Evolutionary conservation across 352 stramenopile species (phyloP), one percentile per base, ranked within the genome.

Genomic region (Phytophthora nicotianae): DNA sequence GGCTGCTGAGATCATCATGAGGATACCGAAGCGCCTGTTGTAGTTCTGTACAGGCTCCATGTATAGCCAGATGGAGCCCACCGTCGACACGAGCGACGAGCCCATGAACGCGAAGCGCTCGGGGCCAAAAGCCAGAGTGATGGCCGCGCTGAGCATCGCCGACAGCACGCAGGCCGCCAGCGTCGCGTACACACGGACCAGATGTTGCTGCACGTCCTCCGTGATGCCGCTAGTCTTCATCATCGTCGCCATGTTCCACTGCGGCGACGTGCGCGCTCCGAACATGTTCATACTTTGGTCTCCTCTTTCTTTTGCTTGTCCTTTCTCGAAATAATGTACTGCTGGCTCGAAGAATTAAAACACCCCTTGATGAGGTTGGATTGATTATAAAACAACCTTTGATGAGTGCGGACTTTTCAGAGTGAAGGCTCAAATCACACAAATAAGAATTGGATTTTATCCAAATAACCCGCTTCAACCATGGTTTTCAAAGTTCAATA

Each of bases 211-310:
- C 37, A 89, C 79, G 50, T 88, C 75, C 49, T 62, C 43, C 9
- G 77, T 77, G 62, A 90, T 89, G 68, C 79, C 80, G 64, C 75
- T 90, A 53, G 69, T 88, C 79, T 91, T 89, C 67, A 89, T 71
- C 68, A 91, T 81, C 51, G 73, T 69, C 37, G 54, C 51, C 56
- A 89, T 73, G 66, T 81, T 79, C 75, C 78, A 89, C 42, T 67
- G 51, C 48, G 64, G 54, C 52, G 66, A 45, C 33, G 37, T 35
- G n/a, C 52, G 41, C 19, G 38, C 70, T 19, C 64, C 65, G 52
- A 81, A 79, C 65, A 77, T 77, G 16, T 63, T 62, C 48, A 67
- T 68, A 9, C 29, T n/a, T n/a, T 35, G 29, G 6, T 35, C 9
- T 35, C 13, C 8, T 5, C 24, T 20, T 26, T 7, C 16, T 48